A percentile compares a stretch with the other conserved stretches of the same genome.
Conservation (phyloP, 495 filamentous ascomycete genomes). For the Penicillium paxilli region DNA sequence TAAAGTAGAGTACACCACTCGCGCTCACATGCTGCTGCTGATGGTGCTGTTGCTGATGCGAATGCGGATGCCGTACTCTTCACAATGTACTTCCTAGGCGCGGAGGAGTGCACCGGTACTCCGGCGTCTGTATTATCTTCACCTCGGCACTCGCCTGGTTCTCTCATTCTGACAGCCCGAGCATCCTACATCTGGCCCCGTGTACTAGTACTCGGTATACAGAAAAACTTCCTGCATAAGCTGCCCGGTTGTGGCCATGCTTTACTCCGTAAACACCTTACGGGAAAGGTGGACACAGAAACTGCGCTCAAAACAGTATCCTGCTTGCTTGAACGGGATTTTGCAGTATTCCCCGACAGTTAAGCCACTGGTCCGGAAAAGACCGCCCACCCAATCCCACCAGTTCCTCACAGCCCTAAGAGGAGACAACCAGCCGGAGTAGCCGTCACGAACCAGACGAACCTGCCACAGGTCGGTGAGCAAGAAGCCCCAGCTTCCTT, state of each 20-base stretch:
- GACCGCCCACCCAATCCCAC: background rate
- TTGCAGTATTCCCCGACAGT: background rate
- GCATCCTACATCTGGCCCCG: too few relatives aligned
- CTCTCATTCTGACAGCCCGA: background rate
- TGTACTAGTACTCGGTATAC: too few relatives aligned
- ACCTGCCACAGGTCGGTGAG: conserved; percentile 13
- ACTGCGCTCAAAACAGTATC: background rate
- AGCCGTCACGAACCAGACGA: conserved; percentile 12
- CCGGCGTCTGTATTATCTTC: too few relatives aligned
- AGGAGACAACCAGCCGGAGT: conserved; percentile 12
- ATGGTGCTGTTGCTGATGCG: background rate
- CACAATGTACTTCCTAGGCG: too few relatives aligned
- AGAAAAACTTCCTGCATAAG: background rate
- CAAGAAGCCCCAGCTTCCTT: conserved; percentile 3
- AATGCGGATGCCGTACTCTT: too few relatives aligned
- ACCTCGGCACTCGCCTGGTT: background rate
- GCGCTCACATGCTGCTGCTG: background rate
- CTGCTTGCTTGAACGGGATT: background rate
- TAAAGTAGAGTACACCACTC: too few relatives aligned
- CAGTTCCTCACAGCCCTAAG: conserved; percentile 2
- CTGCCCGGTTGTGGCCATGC: too few relatives aligned
- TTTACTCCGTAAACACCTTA: background rate
- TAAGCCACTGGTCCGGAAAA: conserved; percentile 1
- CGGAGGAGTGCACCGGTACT: too few relatives aligned
- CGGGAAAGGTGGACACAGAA: background rate